These are phyloP conservation scores for Pholiota microspora DNA, from an alignment of 768 basidiomycete genomes.

Conservation along the genomic window DNA sequence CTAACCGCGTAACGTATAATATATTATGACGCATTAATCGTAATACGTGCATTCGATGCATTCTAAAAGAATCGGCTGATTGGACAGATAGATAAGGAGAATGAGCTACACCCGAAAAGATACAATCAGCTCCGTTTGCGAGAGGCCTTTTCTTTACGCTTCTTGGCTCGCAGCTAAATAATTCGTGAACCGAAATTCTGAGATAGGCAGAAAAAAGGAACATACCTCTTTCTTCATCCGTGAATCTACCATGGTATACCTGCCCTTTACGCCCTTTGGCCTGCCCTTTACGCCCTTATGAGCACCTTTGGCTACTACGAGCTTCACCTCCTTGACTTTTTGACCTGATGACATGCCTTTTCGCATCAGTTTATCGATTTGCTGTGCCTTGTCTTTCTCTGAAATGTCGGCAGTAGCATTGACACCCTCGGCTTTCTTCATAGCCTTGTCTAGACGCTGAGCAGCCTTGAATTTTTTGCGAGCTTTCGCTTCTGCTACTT, in stretches of 20 bases:
- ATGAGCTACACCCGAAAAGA: background rate
- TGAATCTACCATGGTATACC: constrained; percentile 92
- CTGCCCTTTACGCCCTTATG: constrained; percentile 90
- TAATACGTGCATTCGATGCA: background rate
- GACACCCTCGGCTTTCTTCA: constrained; percentile 95
- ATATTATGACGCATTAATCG: background rate
- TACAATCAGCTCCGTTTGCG: constrained; percentile 50
- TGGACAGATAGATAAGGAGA: background rate
- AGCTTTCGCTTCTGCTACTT: constrained; percentile 97
- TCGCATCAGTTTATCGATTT: constrained; percentile 89
- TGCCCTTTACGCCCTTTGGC: constrained; percentile 94
- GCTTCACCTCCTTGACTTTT: constrained; percentile 70
- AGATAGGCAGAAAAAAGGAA: constrained; percentile 2
- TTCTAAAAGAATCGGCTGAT: background rate
- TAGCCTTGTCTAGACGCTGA: constrained; percentile 83
- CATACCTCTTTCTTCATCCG: constrained; percentile 91
- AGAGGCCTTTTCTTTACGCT: constrained; percentile 71
- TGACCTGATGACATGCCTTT: constrained; percentile 69
- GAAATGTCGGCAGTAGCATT: constrained; percentile 85
- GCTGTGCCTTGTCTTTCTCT: constrained; percentile 92
- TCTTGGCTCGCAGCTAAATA: constrained; percentile 75
- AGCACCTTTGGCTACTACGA: constrained; percentile 89
- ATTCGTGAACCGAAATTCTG: background rate
- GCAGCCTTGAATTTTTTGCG: constrained; percentile 91
- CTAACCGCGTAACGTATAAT: too few relatives aligned